phyloP scores from a whole-genome alignment of 257 asterid species.

The Ilex asprella region DNA sequence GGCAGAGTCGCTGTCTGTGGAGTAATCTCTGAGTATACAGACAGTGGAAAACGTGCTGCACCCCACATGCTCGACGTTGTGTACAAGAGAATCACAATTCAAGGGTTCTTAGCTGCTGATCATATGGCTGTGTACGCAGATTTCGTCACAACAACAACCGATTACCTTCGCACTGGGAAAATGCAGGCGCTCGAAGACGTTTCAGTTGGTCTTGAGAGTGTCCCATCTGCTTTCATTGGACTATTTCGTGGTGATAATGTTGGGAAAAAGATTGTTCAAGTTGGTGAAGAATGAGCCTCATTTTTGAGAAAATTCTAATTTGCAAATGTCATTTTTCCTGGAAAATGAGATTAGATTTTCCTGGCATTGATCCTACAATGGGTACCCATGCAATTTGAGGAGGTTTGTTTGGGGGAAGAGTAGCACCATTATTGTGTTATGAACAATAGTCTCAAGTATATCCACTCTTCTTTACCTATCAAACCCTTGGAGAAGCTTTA shows the following conservation, averaged over 20 bases:
- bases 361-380: too few relatives aligned
- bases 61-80: constrained; percentile 47
- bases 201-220: constrained; percentile 44
- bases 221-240: constrained; percentile 45
- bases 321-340: too few relatives aligned
- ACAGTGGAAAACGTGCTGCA: constrained; percentile 20
- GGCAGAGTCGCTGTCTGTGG: constrained; percentile 73
- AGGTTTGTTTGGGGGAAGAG: too few relatives aligned
- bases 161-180: constrained; percentile 32
- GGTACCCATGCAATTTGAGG: too few relatives aligned
- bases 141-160: constrained; percentile 35
- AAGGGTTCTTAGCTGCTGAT: constrained; percentile 57
- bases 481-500: too few relatives aligned
- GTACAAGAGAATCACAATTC: constrained; percentile 52
- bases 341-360: too few relatives aligned
- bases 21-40: constrained; percentile 59
- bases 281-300: constrained; percentile 23
- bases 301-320: too few relatives aligned
- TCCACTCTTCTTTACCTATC: too few relatives aligned
- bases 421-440: too few relatives aligned
- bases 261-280: constrained; percentile 49
- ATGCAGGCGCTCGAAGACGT: constrained; percentile 45
- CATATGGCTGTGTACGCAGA: constrained; percentile 25
- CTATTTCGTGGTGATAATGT: constrained; percentile 52
- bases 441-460: too few relatives aligned